Percentiles rank a stretch among this genome's conserved stretches.
These are phyloP conservation scores for Sesbania bispinosa DNA, from an alignment of 306 rosid species.

Conservation along the genomic window DNA sequence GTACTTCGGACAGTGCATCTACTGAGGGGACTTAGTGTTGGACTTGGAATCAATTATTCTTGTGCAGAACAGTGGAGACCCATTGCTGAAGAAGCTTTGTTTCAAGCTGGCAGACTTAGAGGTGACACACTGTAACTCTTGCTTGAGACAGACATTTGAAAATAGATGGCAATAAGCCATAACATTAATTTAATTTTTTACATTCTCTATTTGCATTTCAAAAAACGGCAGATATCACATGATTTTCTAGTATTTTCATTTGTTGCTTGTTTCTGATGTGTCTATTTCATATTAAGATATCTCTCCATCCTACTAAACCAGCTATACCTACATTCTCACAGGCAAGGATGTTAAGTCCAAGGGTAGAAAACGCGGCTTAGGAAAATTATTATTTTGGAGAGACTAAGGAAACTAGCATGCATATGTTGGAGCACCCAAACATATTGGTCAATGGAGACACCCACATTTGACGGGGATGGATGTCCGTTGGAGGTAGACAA, in stretches of 20 bases:
- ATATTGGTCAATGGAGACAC: no score
- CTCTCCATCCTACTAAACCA: not conserved
- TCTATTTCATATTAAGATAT: not conserved
- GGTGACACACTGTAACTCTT: constrained; percentile 44
- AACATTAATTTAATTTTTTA: not conserved
- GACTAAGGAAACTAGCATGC: not conserved
- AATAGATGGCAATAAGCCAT: constrained; percentile 3
- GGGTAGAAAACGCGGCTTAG: constrained; percentile 16
- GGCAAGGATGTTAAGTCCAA: constrained; percentile 25
- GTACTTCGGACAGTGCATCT: constrained; percentile 90
- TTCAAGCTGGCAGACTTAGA: constrained; percentile 64
- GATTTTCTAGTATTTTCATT: constrained; percentile 1
- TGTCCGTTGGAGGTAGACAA: no score
- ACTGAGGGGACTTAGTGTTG: constrained; percentile 93
- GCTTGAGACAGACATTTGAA: not conserved
- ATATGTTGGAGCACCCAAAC: no score
- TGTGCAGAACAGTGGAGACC: constrained; percentile 98
- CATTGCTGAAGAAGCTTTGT: constrained; percentile 85
- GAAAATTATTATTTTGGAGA: constrained; percentile 33
- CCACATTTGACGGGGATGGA: no score
- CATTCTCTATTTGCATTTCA: constrained; percentile 3
- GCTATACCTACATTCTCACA: constrained; percentile 22
- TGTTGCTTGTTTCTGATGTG: not conserved
- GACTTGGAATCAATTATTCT: constrained; percentile 92
- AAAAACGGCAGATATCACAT: not conserved